Base-by-base conservation (phyloP, 805 yeast species). In the Clavispora santaluciae region DNA sequence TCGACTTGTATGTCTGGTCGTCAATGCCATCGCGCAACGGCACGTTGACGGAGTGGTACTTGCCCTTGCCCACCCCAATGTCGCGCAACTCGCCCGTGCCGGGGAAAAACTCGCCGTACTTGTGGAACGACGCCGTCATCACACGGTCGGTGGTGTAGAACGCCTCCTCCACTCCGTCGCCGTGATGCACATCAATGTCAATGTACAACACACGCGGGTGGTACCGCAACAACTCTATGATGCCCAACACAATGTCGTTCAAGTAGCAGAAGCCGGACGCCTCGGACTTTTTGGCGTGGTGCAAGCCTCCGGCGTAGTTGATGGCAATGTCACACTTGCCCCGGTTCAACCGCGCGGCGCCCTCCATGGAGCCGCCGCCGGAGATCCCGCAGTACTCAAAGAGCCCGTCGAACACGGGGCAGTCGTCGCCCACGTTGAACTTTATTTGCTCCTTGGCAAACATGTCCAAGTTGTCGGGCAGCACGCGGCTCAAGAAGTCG, bases 141-240 rank as follows among this genome's bases (percentile, higher is more conserved):
- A 88, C 96, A 34, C 96, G 68, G 61, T 89, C 96, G 1, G 95
- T 86, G 23, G 95, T 79, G 60, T 88, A 89, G 55, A 88, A 88
- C 1, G 96, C 96, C 61, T 89, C 96, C 60, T 89, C 95, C 4
- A 88, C 96, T 46, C 96, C 96, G 61, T 88, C 96, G 23, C 96
- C 96, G 57, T 88, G 96, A 59, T 88, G 96, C 18, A 88, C 82
- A 59, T 88, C 96, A 38, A 86, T 88, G 59, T 88, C 96, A 43
- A 88, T 85, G 59, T 88, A 88, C 34, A 88, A 63, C 8, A 88
- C 95, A 43, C 96, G 76, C 22, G 95, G 88, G 60, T 86, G 90
- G 57, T 81, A 83, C 44, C 95, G 69, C 52, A 89, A 68, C 50
- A 88, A 65, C 56, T 88, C 86, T 46, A 88, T 66, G 41, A 87